Evolutionary conservation across 805 yeast species (phyloP).

Genomic region (Millerozyma miso): DNA sequence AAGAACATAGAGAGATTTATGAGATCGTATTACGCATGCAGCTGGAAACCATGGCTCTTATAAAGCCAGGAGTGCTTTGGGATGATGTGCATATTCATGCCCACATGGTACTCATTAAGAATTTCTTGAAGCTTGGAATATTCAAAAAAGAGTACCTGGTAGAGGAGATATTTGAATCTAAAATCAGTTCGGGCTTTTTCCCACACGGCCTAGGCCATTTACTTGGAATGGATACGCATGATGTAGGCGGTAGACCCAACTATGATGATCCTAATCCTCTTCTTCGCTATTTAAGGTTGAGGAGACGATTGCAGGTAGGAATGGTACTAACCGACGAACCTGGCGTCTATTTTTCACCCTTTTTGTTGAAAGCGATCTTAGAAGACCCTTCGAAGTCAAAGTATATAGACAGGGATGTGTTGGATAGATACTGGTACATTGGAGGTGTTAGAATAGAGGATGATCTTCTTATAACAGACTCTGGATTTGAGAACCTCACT

Average conservation of each 20-base stretch:
- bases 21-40: conserved; percentile 83
- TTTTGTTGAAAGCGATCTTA: conserved; percentile 62
- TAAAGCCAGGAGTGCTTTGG: conserved; percentile 83
- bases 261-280: conserved; percentile 80
- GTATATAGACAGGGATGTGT: conserved; percentile 59
- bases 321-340: conserved; percentile 96
- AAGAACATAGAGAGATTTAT: conserved; percentile 81
- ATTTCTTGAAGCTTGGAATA: conserved; percentile 70
- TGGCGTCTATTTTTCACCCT: conserved; percentile 87
- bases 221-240: conserved; percentile 94
- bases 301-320: conserved; percentile 65
- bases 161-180: conserved; percentile 66
- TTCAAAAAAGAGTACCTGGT: conserved; percentile 53
- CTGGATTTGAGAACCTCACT: conserved; percentile 80
- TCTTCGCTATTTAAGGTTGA: conserved; percentile 71
- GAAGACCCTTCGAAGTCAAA: conserved; percentile 44
- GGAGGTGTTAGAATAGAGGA: conserved; percentile 99
- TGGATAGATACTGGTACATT: conserved; percentile 76
- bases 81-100: conserved; percentile 78
- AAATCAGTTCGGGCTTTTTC: conserved; percentile 73
- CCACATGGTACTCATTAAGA: conserved; percentile 70
- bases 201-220: conserved; percentile 97
- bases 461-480: conserved; percentile 72
- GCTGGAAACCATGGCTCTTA: conserved; percentile 56
- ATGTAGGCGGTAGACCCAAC: conserved; percentile 85